phyloP scores from a whole-genome alignment of 345 rosid genomes.

The Excoecaria agallocha region DNA sequence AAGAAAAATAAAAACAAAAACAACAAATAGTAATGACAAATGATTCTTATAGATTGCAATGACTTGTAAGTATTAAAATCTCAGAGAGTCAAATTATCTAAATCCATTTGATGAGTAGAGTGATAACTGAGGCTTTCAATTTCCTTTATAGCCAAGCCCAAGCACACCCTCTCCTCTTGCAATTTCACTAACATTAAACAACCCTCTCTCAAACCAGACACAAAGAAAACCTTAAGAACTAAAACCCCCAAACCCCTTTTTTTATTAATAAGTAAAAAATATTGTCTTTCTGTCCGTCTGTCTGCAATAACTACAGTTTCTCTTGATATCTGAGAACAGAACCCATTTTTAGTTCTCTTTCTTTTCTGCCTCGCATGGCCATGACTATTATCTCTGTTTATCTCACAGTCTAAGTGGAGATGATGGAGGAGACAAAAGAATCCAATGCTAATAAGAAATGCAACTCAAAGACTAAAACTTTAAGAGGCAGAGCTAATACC shows the following conservation, averaged over 20 bases:
- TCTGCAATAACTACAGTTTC: constrained; percentile 35
- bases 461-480: constrained; percentile 38
- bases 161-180: constrained; percentile 21
- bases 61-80: not conserved
- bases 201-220: constrained; percentile 16
- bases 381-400: constrained; percentile 9
- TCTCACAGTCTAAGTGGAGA: constrained; percentile 13
- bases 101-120: too few relatives aligned
- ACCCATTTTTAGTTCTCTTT: constrained; percentile 21
- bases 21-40: too few relatives aligned
- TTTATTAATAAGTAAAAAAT: not conserved
- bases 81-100: too few relatives aligned
- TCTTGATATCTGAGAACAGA: constrained; percentile 22
- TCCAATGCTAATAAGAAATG: constrained; percentile 44
- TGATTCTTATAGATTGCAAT: constrained; percentile 2
- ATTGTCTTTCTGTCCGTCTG: constrained; percentile 11
- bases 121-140: not conserved
- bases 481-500: constrained; percentile 42
- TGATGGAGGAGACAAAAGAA: constrained; percentile 67
- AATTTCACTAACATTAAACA: constrained; percentile 22
- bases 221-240: constrained; percentile 26
- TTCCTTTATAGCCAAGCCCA: constrained; percentile 35
- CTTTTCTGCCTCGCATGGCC: constrained; percentile 18
- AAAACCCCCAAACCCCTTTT: constrained; percentile 6
- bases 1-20: too few relatives aligned